Evolutionary conservation across 768 basidiomycete species (phyloP).

Genomic region (Suillus ampliporus): DNA sequence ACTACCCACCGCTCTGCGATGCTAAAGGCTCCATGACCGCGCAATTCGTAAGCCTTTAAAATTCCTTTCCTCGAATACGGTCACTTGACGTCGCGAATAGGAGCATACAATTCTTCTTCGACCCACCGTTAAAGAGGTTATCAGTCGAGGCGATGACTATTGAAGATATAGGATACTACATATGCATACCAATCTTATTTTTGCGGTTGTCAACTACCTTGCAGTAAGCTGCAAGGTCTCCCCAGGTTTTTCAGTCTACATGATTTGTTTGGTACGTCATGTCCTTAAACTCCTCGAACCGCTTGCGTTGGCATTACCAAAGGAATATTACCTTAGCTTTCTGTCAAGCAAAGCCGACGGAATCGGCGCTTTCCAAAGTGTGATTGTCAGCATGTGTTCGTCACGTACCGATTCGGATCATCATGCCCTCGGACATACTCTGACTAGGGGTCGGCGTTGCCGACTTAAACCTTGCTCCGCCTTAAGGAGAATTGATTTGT

Average conservation of each 20-base stretch:
- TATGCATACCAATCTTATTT: constrained; percentile 1
- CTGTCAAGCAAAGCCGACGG: not conserved
- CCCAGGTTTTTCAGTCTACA: not conserved
- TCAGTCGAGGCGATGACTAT: constrained; percentile 86
- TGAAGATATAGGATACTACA: constrained; percentile 30
- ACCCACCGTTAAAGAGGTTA: constrained; percentile 84
- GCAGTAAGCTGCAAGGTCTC: not conserved
- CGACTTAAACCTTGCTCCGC: no score
- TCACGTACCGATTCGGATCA: constrained; percentile 10
- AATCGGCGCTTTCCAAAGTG: not conserved
- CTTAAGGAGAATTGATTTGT: no score
- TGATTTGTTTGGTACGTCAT: not conserved
- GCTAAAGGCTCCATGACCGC: constrained; percentile 89
- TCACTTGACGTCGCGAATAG: constrained; percentile 40
- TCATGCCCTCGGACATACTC: no score
- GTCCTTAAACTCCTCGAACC: not conserved
- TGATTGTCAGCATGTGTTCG: not conserved
- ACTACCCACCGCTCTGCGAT: constrained; percentile 93
- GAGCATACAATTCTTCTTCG: constrained; percentile 87
- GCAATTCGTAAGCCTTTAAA: constrained; percentile 68
- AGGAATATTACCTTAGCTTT: not conserved
- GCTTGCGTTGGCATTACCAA: not conserved
- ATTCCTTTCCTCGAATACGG: not conserved
- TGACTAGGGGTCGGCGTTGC: no score
- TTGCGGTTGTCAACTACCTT: not conserved